These are phyloP conservation scores for Microthyrium microscopicum DNA, from an alignment of 2,329 filamentous ascomycete genomes.

Conservation along the genomic window DNA sequence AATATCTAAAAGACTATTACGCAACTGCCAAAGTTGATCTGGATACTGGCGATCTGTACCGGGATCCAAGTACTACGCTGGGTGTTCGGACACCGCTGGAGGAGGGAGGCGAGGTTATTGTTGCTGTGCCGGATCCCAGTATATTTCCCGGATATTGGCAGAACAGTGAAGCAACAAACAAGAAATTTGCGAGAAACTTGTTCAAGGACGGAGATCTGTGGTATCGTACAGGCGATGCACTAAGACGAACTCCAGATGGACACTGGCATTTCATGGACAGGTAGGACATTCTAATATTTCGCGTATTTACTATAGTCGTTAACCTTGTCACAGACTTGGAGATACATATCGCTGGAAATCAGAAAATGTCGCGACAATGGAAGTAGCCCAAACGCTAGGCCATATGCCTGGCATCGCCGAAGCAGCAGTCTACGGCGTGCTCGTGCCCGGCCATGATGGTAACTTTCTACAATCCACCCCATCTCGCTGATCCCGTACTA, in stretches of 20 bases:
- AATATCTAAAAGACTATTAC: slow-evolving; percentile 34
- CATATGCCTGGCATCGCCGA: slow-evolving; percentile 27
- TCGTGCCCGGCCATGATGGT: slow-evolving; percentile 19
- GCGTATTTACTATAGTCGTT: not conserved
- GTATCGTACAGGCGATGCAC: slow-evolving; percentile 31
- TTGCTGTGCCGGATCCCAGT: slow-evolving; percentile 39
- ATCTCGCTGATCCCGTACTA: too few relatives aligned
- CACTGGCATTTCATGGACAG: slow-evolving; percentile 33
- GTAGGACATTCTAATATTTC: not conserved
- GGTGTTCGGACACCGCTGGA: slow-evolving; percentile 46
- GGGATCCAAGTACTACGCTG: slow-evolving; percentile 52
- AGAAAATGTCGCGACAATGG: slow-evolving; percentile 32
- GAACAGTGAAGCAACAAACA: slow-evolving; percentile 47
- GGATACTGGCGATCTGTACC: slow-evolving; percentile 47
- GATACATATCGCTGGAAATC: slow-evolving; percentile 35
- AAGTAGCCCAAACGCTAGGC: slow-evolving; percentile 30
- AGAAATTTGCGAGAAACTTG: slow-evolving; percentile 31
- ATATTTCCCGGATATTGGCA: slow-evolving; percentile 55
- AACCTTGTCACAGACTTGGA: slow-evolving; percentile 17
- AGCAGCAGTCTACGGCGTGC: slow-evolving; percentile 33
- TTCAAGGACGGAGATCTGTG: slow-evolving; percentile 31
- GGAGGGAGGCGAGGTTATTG: slow-evolving; percentile 58
- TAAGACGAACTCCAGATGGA: slow-evolving; percentile 26
- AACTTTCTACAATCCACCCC: too few relatives aligned
- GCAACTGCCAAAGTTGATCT: slow-evolving; percentile 54